Evolutionary conservation across 495 filamentous ascomycete genomes (phyloP), one percentile per base, ranked within the genome.

Genomic region (Niebla homalea): DNA sequence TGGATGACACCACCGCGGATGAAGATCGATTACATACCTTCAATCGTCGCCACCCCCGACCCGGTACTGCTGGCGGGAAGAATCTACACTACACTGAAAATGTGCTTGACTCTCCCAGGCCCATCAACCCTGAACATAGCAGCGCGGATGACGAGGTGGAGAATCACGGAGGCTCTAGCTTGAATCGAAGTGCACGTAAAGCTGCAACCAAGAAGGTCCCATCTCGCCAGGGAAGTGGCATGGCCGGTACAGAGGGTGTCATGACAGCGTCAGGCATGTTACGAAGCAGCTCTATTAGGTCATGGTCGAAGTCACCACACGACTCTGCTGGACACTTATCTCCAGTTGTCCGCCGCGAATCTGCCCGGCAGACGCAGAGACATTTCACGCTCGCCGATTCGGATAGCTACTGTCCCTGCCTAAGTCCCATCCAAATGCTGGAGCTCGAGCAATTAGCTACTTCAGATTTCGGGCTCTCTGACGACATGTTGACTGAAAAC

Each of bases 51-150:
- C 78, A 76, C 37, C 68, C 81, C 3, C 85, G 86, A 56, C 80
- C 84, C 6, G 84, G 85, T 5, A 92, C 85, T 1, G 78, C 79
- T 25, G 84, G 83, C 1, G 88, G 87, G 14, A 94, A 93, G 72
- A 96, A 96, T 57, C 68, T 94, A 21, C 87, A 93, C 63, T 81
- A 89, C 59, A 83, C 83, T 1, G 90, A 97, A 61, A 96, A 94
- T 56, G 90, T 97, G 21, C 79, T 97, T 5, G 83, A 84, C 57
- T 68, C 71, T 50, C 72, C 72, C 20, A 73, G 67, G 50, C 60
- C 53, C 40, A 67, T 53, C 54, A 56, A 14, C 55, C 57, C 36
- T 66, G 66, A 48, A 56, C 61, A 23, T 83, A 84, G 81, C 60
- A 87, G 81, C 53, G 84, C 87, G 55, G 77, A 79, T 16, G 82